Evolutionary conservation across 2,329 filamentous ascomycete genomes (phyloP).

Genomic region (Hypoxylon sp.): DNA sequence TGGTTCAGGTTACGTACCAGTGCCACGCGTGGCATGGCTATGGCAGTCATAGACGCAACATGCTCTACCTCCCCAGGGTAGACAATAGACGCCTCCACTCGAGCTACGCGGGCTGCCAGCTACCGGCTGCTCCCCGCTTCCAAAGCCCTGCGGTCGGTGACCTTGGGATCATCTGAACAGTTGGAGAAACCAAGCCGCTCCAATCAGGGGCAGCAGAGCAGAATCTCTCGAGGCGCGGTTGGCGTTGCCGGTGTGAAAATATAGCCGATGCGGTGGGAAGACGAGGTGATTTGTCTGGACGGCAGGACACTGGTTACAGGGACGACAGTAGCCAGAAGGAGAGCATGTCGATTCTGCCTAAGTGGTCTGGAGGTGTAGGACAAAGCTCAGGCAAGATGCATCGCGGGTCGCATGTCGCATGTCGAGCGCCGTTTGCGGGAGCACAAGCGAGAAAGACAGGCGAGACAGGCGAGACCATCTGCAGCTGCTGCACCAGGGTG

Average conservation of each 20-base stretch:
- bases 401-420: slow-evolving; percentile 10
- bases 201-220: slow-evolving; percentile 16
- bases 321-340: not conserved
- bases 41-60: not conserved
- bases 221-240: not conserved
- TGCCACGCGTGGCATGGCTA: not conserved
- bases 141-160: not conserved
- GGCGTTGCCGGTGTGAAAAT: slow-evolving; percentile 15
- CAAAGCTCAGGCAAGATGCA: slow-evolving; percentile 23
- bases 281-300: slow-evolving; percentile 8
- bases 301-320: slow-evolving; percentile 2
- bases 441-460: not conserved
- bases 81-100: slow-evolving; percentile 15
- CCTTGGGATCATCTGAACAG: slow-evolving; percentile 24
- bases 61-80: not conserved
- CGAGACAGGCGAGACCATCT: not conserved
- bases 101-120: slow-evolving; percentile 1
- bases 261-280: slow-evolving; percentile 28
- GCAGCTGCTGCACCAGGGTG: too few relatives aligned
- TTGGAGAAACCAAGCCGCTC: slow-evolving; percentile 22
- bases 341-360: slow-evolving; percentile 28
- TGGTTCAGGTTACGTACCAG: not conserved
- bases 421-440: not conserved
- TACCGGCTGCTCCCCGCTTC: slow-evolving; percentile 19
- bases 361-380: slow-evolving; percentile 23